Conservation (phyloP, 2,329 filamentous ascomycete species). For the Periconia sp. region DNA sequence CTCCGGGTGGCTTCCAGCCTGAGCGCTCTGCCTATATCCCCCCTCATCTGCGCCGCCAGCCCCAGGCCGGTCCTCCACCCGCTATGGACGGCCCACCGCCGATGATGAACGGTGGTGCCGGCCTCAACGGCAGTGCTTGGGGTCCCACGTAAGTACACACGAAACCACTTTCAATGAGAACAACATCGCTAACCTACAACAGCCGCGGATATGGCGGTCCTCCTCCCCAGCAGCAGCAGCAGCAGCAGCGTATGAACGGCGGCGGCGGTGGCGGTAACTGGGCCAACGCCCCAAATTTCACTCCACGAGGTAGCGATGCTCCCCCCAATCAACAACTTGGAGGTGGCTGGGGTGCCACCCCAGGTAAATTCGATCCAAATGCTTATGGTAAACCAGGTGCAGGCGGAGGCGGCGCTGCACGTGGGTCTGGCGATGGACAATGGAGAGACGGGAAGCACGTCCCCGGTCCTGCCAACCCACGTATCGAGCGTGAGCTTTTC, state of each 20-base stretch:
- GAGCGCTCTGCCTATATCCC: conserved; percentile 81
- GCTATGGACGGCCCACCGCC: conserved; percentile 51
- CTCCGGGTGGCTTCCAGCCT: conserved; percentile 55
- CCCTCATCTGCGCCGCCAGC: conserved; percentile 72
- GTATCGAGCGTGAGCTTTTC: conserved; percentile 94
- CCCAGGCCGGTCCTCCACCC: conserved; percentile 33
- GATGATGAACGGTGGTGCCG: conserved; percentile 54
- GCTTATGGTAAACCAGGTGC: conserved; percentile 63
- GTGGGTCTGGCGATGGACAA: conserved; percentile 91
- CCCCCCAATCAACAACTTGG: conserved; percentile 32
- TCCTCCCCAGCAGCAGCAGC: too few relatives aligned
- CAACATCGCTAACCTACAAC: conserved; percentile 22
- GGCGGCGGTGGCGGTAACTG: conserved; percentile 65
- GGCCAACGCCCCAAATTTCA: conserved; percentile 65
- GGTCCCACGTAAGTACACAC: conserved; percentile 46
- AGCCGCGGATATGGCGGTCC: conserved; percentile 40
- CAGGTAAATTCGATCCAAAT: conserved; percentile 65
- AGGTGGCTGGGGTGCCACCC: conserved; percentile 48
- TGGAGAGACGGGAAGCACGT: conserved; percentile 98
- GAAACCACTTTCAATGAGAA: neutral
- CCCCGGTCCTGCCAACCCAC: conserved; percentile 84
- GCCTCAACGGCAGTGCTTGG: conserved; percentile 70
- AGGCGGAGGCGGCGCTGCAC: conserved; percentile 63
- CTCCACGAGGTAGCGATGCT: conserved; percentile 50
- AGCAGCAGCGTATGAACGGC: conserved; percentile 49